Conservation (phyloP, 495 filamentous ascomycete species). For the Friedmanniomyces simplex region DNA sequence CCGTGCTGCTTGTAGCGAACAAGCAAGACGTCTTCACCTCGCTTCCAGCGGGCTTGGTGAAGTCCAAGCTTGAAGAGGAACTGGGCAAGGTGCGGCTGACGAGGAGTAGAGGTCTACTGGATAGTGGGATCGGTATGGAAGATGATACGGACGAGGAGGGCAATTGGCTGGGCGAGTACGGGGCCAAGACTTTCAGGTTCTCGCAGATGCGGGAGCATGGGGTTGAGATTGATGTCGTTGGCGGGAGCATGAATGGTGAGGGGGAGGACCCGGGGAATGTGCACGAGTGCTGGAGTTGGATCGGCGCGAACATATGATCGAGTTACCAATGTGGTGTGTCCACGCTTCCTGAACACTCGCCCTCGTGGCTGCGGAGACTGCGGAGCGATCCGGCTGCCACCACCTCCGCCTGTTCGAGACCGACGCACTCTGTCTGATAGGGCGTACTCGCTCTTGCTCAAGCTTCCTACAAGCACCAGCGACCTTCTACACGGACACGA, state of each 20-base stretch:
- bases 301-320: conserved; percentile 34
- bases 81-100: conserved; percentile 68
- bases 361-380: no score
- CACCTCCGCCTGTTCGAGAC: no score
- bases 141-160: conserved; percentile 54
- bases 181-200: conserved; percentile 68
- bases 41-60: conserved; percentile 67
- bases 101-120: conserved; percentile 68
- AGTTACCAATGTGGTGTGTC: no score
- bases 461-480: no score
- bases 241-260: conserved; percentile 56
- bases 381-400: no score
- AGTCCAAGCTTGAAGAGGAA: conserved; percentile 65
- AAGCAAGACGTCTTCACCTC: conserved; percentile 95
- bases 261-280: conserved; percentile 60
- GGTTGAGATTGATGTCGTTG: conserved; percentile 64
- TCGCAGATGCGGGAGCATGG: conserved; percentile 70
- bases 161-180: conserved; percentile 66
- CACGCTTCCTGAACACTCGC: no score
- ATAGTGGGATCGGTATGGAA: conserved; percentile 56
- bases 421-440: no score
- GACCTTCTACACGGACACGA: no score
- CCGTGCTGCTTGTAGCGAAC: conserved; percentile 79
- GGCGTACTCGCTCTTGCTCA: no score
- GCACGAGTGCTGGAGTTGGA: conserved; percentile 82